Evolutionary conservation across 2,329 filamentous ascomycete genomes (phyloP).

Genomic region (Xylariales sp.): DNA sequence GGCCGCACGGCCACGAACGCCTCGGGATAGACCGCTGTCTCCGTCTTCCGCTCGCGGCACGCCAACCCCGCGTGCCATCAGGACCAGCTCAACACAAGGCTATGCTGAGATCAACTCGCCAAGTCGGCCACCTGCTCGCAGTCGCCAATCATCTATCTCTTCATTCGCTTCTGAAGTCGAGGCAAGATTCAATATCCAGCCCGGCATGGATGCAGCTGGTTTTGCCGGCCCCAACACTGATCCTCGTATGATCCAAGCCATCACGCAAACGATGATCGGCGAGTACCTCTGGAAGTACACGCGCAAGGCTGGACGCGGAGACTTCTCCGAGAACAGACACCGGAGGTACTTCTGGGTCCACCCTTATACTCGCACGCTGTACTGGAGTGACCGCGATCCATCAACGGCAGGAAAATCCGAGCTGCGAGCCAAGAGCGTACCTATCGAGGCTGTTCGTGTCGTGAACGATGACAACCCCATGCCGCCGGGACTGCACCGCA

Average conservation of each 20-base stretch:
- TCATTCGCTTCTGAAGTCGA: conserved; percentile 96
- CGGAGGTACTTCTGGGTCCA: conserved; percentile 99
- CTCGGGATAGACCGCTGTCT: conserved; percentile 41
- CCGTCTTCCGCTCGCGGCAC: conserved; percentile 48
- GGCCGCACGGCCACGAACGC: conserved; percentile 54
- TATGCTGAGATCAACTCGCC: conserved; percentile 45
- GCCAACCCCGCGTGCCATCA: conserved; percentile 49
- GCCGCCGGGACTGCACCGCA: conserved; percentile 89
- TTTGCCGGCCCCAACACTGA: conserved; percentile 69
- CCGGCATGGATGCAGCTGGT: conserved; percentile 50
- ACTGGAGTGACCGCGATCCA: conserved; percentile 93
- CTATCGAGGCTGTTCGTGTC: conserved; percentile 88
- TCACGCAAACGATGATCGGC: conserved; percentile 99
- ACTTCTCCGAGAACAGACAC: conserved; percentile 85
- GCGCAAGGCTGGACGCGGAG: conserved; percentile 82
- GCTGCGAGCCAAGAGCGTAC: conserved; percentile 79
- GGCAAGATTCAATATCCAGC: conserved; percentile 76
- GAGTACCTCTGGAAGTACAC: conserved; percentile 99
- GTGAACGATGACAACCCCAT: conserved; percentile 93
- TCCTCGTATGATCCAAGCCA: conserved; percentile 97
- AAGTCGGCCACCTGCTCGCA: conserved; percentile 33
- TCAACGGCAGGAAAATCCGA: conserved; percentile 72
- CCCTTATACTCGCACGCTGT: conserved; percentile 91
- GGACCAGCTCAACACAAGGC: conserved; percentile 43
- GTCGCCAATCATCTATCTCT: conserved; percentile 79